Evolutionary conservation across 2,329 filamentous ascomycete genomes (phyloP).

Genomic region (Chrysoporthe cubensis): DNA sequence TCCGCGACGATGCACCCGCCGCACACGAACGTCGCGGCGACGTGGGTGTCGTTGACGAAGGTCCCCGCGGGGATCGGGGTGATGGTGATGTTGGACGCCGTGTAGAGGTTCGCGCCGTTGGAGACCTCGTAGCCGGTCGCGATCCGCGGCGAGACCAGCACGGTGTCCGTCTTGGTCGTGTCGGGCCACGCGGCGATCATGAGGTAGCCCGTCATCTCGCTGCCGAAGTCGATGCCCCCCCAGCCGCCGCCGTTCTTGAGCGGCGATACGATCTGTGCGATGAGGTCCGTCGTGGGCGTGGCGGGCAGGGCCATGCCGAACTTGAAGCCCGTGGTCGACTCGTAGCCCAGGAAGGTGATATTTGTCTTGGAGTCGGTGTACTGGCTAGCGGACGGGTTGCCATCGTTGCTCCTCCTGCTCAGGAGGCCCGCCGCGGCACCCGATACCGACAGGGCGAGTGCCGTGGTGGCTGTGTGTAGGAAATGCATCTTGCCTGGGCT

Average conservation of each 20-base stretch:
- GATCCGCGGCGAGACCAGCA: constrained; percentile 39
- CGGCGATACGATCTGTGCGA: constrained; percentile 29
- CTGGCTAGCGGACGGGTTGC: constrained; percentile 14
- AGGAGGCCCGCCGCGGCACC: constrained; percentile 14
- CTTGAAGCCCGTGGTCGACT: constrained; percentile 18
- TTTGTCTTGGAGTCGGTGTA: constrained; percentile 26
- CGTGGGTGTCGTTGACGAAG: constrained; percentile 56
- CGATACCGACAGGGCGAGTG: constrained; percentile 18
- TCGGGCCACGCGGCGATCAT: constrained; percentile 56
- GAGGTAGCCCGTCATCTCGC: constrained; percentile 36
- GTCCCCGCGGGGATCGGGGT: constrained; percentile 54
- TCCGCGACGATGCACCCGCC: constrained; percentile 45
- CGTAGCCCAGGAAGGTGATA: constrained; percentile 29
- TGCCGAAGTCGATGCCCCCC: constrained; percentile 28
- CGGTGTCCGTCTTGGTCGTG: constrained; percentile 38
- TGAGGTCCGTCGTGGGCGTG: constrained; percentile 25
- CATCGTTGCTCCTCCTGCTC: constrained; percentile 14
- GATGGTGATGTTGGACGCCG: constrained; percentile 44
- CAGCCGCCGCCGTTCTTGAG: constrained; percentile 28
- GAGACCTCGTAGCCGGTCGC: constrained; percentile 43
- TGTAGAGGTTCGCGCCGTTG: constrained; percentile 48
- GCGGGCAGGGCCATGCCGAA: constrained; percentile 29
- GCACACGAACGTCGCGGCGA: constrained; percentile 59
- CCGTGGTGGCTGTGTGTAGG: constrained; percentile 11
- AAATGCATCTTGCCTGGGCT: constrained; percentile 17